Conservation (phyloP, 352 stramenopile species). For the Globisporangium apiculatum region DNA sequence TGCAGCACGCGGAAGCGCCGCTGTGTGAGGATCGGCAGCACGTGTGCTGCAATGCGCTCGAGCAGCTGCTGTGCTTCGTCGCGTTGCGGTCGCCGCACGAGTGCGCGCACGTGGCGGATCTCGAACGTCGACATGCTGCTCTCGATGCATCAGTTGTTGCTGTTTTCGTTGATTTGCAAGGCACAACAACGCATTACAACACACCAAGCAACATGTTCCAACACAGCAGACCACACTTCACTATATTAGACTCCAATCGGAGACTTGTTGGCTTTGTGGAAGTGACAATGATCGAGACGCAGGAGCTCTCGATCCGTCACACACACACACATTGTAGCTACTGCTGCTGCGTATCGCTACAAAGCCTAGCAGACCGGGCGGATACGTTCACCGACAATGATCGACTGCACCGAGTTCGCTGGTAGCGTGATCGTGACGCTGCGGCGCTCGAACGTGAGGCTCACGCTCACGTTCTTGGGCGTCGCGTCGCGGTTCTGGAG, state of each 20-base stretch:
- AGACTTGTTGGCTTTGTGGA: no score
- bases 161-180: no score
- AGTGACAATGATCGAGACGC: no score
- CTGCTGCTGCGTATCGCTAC: no score
- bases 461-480: constrained; percentile 28
- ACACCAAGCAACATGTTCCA: no score
- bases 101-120: constrained; percentile 29
- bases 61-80: constrained; percentile 32
- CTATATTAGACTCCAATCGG: no score
- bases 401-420: constrained; percentile 40
- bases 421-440: constrained; percentile 28
- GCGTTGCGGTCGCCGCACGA: constrained; percentile 29
- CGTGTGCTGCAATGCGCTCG: constrained; percentile 36
- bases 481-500: constrained; percentile 42
- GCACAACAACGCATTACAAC: no score
- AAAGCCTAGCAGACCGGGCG: constrained; percentile 8
- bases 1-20: constrained; percentile 41
- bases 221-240: no score
- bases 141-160: no score
- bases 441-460: constrained; percentile 27
- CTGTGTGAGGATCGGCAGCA: constrained; percentile 51
- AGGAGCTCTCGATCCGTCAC: no score
- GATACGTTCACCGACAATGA: constrained; percentile 28
- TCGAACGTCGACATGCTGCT: constrained; percentile 10
- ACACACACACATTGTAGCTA: no score